phyloP scores from a whole-genome alignment of 805 yeast species.

The Barnettozyma populi region DNA sequence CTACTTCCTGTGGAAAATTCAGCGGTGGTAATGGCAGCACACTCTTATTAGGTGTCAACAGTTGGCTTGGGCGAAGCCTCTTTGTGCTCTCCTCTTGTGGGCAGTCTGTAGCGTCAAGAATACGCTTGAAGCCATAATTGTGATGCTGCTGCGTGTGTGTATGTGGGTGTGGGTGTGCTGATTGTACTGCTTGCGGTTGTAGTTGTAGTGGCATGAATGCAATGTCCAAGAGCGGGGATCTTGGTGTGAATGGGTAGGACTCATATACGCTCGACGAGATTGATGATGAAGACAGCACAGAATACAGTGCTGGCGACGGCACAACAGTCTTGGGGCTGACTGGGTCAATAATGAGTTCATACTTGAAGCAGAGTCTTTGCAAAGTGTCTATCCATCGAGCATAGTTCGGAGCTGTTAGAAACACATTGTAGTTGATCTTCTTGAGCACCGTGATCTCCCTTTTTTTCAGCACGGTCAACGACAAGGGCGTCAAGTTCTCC shows the following conservation, averaged over 20 bases:
- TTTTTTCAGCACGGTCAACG: conserved; percentile 10
- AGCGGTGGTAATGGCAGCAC: neutral
- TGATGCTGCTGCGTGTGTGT: neutral
- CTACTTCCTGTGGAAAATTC: neutral
- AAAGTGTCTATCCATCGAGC: conserved; percentile 11
- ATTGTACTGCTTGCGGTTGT: too few species aligned
- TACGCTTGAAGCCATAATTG: neutral
- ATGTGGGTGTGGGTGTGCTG: too few species aligned
- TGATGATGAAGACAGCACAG: neutral
- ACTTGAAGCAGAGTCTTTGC: conserved; percentile 4
- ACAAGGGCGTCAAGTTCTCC: conserved; percentile 27
- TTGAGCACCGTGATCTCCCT: conserved; percentile 19
- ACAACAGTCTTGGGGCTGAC: neutral
- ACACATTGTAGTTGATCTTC: conserved; percentile 21
- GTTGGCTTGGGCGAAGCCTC: neutral
- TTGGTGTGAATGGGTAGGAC: conserved; percentile 20
- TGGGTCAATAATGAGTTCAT: conserved; percentile 6
- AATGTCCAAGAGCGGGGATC: conserved; percentile 17
- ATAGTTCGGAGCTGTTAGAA: conserved; percentile 12
- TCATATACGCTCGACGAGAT: neutral
- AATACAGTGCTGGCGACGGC: neutral
- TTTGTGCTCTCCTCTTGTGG: neutral
- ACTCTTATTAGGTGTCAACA: neutral
- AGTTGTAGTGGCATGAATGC: neutral
- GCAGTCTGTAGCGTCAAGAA: neutral